phyloP scores from a whole-genome alignment of 441 rosid species.

The Populus tomentosa region DNA sequence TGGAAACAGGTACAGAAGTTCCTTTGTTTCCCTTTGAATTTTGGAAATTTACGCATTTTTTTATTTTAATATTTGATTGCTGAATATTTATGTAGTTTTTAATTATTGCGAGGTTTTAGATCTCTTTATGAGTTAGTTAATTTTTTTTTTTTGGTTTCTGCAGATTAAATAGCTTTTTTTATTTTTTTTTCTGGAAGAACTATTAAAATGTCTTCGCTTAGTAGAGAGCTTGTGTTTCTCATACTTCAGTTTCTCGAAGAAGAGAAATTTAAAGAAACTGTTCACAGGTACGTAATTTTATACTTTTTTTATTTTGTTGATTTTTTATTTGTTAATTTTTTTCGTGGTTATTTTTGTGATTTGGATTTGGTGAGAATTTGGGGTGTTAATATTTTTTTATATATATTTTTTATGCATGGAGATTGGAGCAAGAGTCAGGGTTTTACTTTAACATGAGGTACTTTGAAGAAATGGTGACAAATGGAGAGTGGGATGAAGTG shows the following conservation, averaged over 20 bases:
- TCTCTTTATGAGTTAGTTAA: conserved; percentile 15
- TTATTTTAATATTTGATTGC: neutral
- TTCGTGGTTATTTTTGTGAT: neutral
- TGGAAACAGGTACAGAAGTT: conserved; percentile 12
- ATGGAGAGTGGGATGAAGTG: conserved; percentile 89
- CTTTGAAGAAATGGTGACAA: conserved; percentile 79
- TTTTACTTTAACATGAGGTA: conserved; percentile 71
- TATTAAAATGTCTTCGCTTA: conserved; percentile 54
- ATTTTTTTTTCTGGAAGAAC: neutral
- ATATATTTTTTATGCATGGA: conserved; percentile 17
- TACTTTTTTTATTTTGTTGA: neutral
- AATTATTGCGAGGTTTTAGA: conserved; percentile 9
- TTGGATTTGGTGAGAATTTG: neutral
- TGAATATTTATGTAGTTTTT: neutral
- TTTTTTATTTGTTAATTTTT: neutral
- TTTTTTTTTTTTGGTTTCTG: neutral
- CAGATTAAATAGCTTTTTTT: neutral
- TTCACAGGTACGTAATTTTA: conserved; percentile 48
- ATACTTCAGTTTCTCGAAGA: conserved; percentile 85
- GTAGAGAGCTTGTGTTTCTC: conserved; percentile 77
- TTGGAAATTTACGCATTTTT: neutral
- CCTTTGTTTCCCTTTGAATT: neutral
- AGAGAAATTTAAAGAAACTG: conserved; percentile 72
- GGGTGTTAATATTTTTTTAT: neutral
- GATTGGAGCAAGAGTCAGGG: conserved; percentile 85